Conservation (phyloP, 2,329 filamentous ascomycete species). For the Plenodomus biglobosus region DNA sequence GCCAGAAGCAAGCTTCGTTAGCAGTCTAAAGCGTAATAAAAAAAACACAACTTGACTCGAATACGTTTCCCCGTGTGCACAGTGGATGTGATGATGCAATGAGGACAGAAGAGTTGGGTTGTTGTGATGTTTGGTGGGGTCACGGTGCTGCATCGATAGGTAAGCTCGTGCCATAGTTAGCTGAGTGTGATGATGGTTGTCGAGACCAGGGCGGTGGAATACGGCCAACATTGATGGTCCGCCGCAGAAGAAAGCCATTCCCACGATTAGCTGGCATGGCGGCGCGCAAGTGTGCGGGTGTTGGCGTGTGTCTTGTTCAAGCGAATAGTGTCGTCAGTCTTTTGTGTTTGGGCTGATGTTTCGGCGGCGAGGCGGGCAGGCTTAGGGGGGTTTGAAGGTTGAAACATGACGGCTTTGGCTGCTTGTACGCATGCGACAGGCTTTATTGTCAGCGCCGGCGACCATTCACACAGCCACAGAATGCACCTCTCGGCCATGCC, state of each 20-base stretch:
- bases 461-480: background rate
- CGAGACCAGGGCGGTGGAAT: constrained; percentile 7
- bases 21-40: constrained; percentile 44
- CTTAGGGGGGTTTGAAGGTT: constrained; percentile 3
- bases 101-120: background rate
- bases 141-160: background rate
- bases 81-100: background rate
- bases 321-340: constrained; percentile 1
- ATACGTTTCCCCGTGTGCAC: background rate
- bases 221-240: constrained; percentile 5
- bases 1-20: constrained; percentile 48
- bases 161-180: background rate
- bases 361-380: too few relatives aligned
- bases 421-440: constrained; percentile 5
- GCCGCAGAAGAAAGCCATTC: constrained; percentile 3
- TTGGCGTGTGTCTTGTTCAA: background rate
- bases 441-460: background rate
- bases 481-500: too few relatives aligned
- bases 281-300: constrained; percentile 7
- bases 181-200: too few relatives aligned
- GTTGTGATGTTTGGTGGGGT: background rate
- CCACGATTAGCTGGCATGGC: constrained; percentile 7
- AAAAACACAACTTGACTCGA: constrained; percentile 31
- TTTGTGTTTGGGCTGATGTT: constrained; percentile 2
- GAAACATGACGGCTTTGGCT: constrained; percentile 8